Conservation (phyloP, 2,329 filamentous ascomycete genomes). For the Coniochaeta pulveracea region DNA sequence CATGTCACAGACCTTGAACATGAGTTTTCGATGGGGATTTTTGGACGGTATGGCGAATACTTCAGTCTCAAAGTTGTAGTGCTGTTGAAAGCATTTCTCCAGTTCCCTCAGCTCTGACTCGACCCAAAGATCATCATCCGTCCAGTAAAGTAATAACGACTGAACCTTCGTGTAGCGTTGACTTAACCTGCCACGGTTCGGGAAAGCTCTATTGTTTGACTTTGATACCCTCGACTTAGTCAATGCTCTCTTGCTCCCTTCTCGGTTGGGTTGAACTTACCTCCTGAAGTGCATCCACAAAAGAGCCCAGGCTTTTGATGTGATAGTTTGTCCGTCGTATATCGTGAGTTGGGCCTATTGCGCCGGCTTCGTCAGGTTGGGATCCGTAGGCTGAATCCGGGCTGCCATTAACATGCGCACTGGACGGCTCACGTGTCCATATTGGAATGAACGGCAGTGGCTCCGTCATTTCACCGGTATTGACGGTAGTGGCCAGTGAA, state of each 20-base stretch:
- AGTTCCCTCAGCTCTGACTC: constrained; percentile 45
- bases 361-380: constrained; percentile 22
- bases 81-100: constrained; percentile 39
- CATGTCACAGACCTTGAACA: constrained; percentile 43
- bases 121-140: constrained; percentile 45
- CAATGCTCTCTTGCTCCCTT: neutral
- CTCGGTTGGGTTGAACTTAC: constrained; percentile 22
- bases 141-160: constrained; percentile 44
- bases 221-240: constrained; percentile 13
- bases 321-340: constrained; percentile 46
- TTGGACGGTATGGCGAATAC: constrained; percentile 47
- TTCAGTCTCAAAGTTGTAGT: constrained; percentile 45
- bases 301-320: constrained; percentile 42
- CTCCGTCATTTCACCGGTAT: constrained; percentile 27
- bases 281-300: constrained; percentile 42
- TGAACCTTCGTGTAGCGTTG: constrained; percentile 46
- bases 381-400: constrained; percentile 34
- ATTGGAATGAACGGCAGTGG: constrained; percentile 40
- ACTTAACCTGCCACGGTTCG: constrained; percentile 38
- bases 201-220: constrained; percentile 45
- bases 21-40: constrained; percentile 46
- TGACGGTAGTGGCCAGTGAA: too few species aligned
- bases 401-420: constrained; percentile 33
- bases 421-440: constrained; percentile 33
- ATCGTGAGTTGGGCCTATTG: constrained; percentile 39